These are phyloP conservation scores for Erodium maritimum DNA, from an alignment of 345 rosid genomes.

Conservation along the genomic window DNA sequence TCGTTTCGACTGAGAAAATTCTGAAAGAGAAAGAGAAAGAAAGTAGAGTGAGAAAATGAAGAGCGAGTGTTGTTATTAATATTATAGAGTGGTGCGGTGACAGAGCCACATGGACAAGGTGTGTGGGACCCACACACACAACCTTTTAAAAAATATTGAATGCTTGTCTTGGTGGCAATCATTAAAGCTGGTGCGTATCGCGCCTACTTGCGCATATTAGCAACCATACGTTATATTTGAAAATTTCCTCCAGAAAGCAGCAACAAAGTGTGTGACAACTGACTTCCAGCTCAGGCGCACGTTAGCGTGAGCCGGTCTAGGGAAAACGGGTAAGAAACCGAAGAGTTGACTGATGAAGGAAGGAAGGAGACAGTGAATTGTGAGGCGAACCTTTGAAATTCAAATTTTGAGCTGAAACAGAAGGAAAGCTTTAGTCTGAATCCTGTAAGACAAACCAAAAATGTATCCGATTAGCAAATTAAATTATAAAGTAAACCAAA, in stretches of 20 bases:
- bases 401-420: not conserved
- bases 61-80: not conserved
- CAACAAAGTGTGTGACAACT: too few species aligned
- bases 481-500: not conserved
- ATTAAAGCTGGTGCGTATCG: slow-evolving; percentile 5
- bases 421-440: not conserved
- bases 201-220: slow-evolving; percentile 21
- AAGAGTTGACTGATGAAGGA: not conserved
- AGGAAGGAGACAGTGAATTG: too few species aligned
- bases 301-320: not conserved
- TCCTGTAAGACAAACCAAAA: not conserved
- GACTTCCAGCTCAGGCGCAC: not conserved
- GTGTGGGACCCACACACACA: not conserved
- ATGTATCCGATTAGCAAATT: not conserved
- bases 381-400: not conserved
- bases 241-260: too few species aligned
- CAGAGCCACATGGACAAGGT: not conserved
- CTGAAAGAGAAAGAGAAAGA: too few species aligned
- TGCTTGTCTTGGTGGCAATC: not conserved
- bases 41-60: not conserved
- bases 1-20: slow-evolving; percentile 12
- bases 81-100: not conserved
- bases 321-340: not conserved
- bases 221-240: not conserved
- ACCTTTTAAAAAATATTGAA: not conserved